Evolutionary conservation across 495 filamentous ascomycete genomes (phyloP).

Genomic region (Talaromyces ruber): DNA sequence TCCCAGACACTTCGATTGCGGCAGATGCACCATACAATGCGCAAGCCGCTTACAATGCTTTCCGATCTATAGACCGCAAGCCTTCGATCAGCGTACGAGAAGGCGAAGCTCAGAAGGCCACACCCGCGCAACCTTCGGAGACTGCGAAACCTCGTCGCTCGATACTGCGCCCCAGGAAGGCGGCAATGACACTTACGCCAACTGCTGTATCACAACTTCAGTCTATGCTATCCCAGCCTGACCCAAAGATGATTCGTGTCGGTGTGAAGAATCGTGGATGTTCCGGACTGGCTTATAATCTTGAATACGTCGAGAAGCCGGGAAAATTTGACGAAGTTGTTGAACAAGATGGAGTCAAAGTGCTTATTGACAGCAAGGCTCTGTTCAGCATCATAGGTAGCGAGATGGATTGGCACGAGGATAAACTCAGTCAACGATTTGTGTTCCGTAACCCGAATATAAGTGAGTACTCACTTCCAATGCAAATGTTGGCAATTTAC

Average conservation of each 20-base stretch:
- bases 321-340: slow-evolving; percentile 84
- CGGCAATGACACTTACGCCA: slow-evolving; percentile 79
- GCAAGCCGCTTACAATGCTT: slow-evolving; percentile 3
- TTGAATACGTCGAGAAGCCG: slow-evolving; percentile 91
- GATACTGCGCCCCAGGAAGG: slow-evolving; percentile 77
- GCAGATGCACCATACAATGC: slow-evolving; percentile 12
- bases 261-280: slow-evolving; percentile 95
- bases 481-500: slow-evolving; percentile 6
- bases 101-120: slow-evolving; percentile 55
- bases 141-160: slow-evolving; percentile 44
- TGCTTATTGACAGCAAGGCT: slow-evolving; percentile 93
- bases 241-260: slow-evolving; percentile 85
- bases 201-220: slow-evolving; percentile 68
- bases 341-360: slow-evolving; percentile 92
- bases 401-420: slow-evolving; percentile 99
- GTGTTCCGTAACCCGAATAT: slow-evolving; percentile 97
- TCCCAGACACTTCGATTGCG: slow-evolving; percentile 35
- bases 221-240: slow-evolving; percentile 65
- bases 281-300: slow-evolving; percentile 87
- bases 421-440: slow-evolving; percentile 82
- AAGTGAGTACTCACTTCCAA: slow-evolving; percentile 54
- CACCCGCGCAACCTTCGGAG: slow-evolving; percentile 19
- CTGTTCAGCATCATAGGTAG: slow-evolving; percentile 96
- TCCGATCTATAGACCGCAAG: slow-evolving; percentile 7
- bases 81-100: slow-evolving; percentile 38